Evolutionary conservation across 2,329 filamentous ascomycete genomes (phyloP).

Genomic region (Fusarium nematophilum): DNA sequence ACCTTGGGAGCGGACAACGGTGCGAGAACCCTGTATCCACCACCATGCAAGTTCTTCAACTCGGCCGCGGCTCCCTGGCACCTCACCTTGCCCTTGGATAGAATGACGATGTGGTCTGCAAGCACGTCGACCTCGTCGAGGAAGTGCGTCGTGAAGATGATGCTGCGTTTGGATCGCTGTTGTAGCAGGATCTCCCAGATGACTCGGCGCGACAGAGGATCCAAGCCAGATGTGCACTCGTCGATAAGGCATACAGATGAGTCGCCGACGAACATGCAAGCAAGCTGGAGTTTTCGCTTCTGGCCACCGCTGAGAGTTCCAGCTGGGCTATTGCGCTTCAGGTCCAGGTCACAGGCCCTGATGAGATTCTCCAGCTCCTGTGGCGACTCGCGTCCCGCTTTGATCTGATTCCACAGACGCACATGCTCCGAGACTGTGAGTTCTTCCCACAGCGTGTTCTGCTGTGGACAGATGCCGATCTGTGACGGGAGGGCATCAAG

Average conservation of each 20-base stretch:
- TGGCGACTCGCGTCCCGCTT: slow-evolving; percentile 57
- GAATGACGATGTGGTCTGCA: slow-evolving; percentile 74
- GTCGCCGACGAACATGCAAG: slow-evolving; percentile 77
- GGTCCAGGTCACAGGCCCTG: slow-evolving; percentile 67
- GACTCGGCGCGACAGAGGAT: slow-evolving; percentile 73
- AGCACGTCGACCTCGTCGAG: slow-evolving; percentile 77
- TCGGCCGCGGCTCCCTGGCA: slow-evolving; percentile 72
- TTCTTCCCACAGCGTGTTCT: slow-evolving; percentile 75
- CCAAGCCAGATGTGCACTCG: slow-evolving; percentile 75
- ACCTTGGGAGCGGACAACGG: slow-evolving; percentile 32
- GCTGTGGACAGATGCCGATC: slow-evolving; percentile 70
- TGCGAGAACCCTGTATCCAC: slow-evolving; percentile 70
- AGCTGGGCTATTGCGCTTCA: slow-evolving; percentile 66
- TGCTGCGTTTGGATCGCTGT: slow-evolving; percentile 70
- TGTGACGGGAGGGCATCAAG: slow-evolving; percentile 63
- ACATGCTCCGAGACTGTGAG: slow-evolving; percentile 75
- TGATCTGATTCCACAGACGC: slow-evolving; percentile 71
- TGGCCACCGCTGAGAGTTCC: slow-evolving; percentile 74
- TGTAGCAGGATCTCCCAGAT: slow-evolving; percentile 77
- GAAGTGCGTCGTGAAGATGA: slow-evolving; percentile 77
- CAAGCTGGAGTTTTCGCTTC: slow-evolving; percentile 76
- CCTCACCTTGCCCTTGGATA: slow-evolving; percentile 71
- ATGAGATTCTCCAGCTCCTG: slow-evolving; percentile 63
- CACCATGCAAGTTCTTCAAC: slow-evolving; percentile 71
- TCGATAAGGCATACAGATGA: slow-evolving; percentile 75